These are phyloP conservation scores for Neonothopanus nambi DNA, from an alignment of 1,284 basidiomycete species.

Conservation along the genomic window DNA sequence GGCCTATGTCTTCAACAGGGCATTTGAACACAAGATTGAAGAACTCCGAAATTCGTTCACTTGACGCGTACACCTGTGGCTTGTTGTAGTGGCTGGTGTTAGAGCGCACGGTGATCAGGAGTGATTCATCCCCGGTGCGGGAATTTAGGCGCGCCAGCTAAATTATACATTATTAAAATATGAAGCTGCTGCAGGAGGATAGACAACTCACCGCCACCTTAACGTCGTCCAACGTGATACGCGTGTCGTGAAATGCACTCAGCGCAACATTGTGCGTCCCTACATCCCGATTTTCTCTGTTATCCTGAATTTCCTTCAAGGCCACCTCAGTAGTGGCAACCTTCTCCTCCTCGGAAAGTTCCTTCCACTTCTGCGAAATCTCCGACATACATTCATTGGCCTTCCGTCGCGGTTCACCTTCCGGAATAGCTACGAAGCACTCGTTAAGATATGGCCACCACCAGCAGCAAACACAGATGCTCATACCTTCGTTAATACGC, in stretches of 20 bases:
- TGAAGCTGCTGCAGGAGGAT: neutral
- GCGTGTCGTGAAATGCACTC: constrained; percentile 12
- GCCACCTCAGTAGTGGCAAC: neutral
- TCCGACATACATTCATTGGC: neutral
- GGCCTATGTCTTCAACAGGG: constrained; percentile 1
- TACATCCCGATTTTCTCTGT: constrained; percentile 3
- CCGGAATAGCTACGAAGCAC: constrained; percentile 3
- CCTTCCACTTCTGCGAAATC: constrained; percentile 10
- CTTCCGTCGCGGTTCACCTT: constrained; percentile 4
- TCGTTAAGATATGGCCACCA: neutral
- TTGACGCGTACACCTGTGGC: constrained; percentile 5
- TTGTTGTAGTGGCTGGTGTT: neutral
- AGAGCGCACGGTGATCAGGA: constrained; percentile 13
- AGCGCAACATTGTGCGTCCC: constrained; percentile 5
- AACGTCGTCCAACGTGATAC: constrained; percentile 1
- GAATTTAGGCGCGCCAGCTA: constrained; percentile 11
- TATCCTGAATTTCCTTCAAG: neutral
- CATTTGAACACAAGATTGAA: constrained; percentile 7
- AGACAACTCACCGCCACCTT: neutral
- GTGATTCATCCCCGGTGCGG: constrained; percentile 13
- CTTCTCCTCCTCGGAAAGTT: constrained; percentile 11
- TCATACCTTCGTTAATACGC: neutral
- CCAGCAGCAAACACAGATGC: neutral
- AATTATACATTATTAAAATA: neutral
- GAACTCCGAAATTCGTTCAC: constrained; percentile 12